Evolutionary conservation across 495 filamentous ascomycete genomes (phyloP), one percentile per base, ranked within the genome.

Genomic region (Neurospora cerealis): DNA sequence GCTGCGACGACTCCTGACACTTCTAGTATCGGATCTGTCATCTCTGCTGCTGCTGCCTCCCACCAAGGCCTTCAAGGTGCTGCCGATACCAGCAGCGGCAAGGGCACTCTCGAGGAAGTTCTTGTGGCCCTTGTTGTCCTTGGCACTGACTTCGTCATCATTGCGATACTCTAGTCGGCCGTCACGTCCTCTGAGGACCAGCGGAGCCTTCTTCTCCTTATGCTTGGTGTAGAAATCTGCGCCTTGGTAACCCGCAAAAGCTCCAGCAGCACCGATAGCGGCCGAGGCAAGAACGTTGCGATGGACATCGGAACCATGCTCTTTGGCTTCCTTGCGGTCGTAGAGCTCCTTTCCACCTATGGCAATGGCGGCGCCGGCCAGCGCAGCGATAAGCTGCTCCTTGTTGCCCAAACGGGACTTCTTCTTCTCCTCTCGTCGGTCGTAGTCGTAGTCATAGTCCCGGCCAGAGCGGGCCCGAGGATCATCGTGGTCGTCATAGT

Each of bases 81-180:
- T 85, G n/a, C 91, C 91, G 32, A 94, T 84, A 40, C 92, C 92
- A 15, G 92, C 84, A 5, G 88, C 87, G 69, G 87, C 89, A 5
- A 93, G 82, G 10, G 91, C 91, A 76, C 88, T 88, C 79, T 94
- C 91, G 66, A 92, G 87, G 71, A 93, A 83, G 69, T 92, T 93
- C 82, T 93, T 95, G 80, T 90, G 80, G 28, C 85, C 80, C 80
- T 86, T 87, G 77, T 83, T 84, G 54, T 82, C 81, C 78, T 83
- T 85, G 71, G 79, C 77, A 71, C 80, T 87, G 80, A 81, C 82
- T 37, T 83, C 89, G 75, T 89, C 88, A 73, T 86, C 86, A 10
- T 83, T 83, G 73, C 85, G 87, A 78, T 88, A 86, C 72, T 85
- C 86, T 3, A 83, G 75, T 34, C 79, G 81, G 37, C 86, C 86